These are phyloP conservation scores for Russula griseocarnosa DNA, from an alignment of 768 basidiomycete genomes.

Conservation along the genomic window DNA sequence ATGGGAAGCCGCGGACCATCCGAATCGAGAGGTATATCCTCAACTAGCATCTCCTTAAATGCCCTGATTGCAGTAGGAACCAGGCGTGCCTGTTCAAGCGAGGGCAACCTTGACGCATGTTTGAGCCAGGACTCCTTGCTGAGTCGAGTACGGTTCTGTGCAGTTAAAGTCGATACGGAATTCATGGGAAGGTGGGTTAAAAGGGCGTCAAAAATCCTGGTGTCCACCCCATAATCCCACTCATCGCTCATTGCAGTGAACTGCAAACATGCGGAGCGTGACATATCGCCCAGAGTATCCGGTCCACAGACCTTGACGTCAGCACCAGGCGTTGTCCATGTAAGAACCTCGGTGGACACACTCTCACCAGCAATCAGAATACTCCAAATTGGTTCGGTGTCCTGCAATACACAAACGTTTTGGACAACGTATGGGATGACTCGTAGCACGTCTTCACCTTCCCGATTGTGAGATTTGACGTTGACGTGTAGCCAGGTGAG, in stretches of 20 bases:
- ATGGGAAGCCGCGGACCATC: background rate
- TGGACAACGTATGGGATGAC: background rate
- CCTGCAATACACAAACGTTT: constrained; percentile 5
- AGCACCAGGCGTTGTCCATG: constrained; percentile 6
- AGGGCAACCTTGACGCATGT: background rate
- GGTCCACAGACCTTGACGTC: background rate
- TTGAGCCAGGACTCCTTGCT: background rate
- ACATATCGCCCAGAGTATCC: too few relatives aligned
- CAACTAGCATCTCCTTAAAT: background rate
- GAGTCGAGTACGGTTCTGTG: background rate
- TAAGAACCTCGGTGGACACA: background rate
- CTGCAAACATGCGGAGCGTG: background rate
- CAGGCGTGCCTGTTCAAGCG: background rate
- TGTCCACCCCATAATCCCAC: too few relatives aligned
- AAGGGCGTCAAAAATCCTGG: background rate
- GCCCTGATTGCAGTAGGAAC: background rate
- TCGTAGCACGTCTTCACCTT: background rate
- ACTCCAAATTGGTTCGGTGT: constrained; percentile 5
- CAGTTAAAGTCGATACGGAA: background rate
- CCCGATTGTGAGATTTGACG: background rate
- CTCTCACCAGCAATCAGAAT: background rate
- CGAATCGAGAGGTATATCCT: background rate
- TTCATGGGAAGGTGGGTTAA: background rate
- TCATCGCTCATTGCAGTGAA: background rate
- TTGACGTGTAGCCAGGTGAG: background rate